These are phyloP conservation scores for Gnomoniopsis smithogilvyi DNA, from an alignment of 2,329 filamentous ascomycete genomes.

Conservation along the genomic window DNA sequence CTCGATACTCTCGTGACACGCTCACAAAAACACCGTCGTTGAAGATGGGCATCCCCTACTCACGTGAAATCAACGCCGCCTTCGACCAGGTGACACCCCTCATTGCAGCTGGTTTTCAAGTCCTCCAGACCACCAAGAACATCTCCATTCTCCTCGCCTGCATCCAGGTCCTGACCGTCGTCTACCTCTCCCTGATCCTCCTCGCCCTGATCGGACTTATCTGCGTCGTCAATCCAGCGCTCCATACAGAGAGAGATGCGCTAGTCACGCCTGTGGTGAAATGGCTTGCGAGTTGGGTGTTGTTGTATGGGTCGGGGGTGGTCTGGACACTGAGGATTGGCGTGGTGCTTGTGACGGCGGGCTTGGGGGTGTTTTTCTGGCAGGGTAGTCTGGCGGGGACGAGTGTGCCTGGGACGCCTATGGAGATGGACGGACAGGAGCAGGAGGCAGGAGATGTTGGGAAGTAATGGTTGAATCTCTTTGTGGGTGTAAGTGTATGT, in stretches of 20 bases:
- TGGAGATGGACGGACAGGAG: neutral
- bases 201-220: constrained; percentile 13
- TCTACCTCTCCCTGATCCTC: constrained; percentile 10
- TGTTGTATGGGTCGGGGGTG: constrained; percentile 10
- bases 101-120: constrained; percentile 15
- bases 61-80: constrained; percentile 12
- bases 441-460: neutral
- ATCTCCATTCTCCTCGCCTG: constrained; percentile 17
- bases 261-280: constrained; percentile 13
- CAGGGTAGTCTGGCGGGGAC: constrained; percentile 5
- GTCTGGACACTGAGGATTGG: constrained; percentile 3
- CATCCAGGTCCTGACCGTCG: constrained; percentile 15
- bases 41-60: constrained; percentile 18
- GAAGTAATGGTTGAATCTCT: neutral
- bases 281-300: constrained; percentile 16
- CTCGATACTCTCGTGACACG: neutral
- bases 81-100: constrained; percentile 16
- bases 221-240: constrained; percentile 10
- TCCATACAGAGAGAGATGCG: constrained; percentile 6
- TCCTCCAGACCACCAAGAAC: constrained; percentile 18
- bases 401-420: constrained; percentile 8
- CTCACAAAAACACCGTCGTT: no score
- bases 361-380: constrained; percentile 12
- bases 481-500: no score
- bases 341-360: constrained; percentile 2